Evolutionary conservation across 148 eudicot species (phyloP), one percentile per base, ranked within the genome.

Genomic region (Spergularia bocconei): DNA sequence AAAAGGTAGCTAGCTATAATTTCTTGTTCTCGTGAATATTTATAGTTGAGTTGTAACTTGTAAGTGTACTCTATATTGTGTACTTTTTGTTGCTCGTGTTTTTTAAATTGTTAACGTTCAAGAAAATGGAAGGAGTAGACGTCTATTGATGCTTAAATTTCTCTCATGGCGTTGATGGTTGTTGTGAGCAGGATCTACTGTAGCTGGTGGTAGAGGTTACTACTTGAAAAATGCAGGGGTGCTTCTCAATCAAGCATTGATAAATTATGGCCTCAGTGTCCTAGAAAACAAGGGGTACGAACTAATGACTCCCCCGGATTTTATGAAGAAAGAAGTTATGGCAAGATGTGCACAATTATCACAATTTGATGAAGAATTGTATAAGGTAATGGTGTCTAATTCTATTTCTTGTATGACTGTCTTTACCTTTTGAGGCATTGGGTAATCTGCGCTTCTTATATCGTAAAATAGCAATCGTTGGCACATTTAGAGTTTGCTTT

Each of bases 161-260:
- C 36, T 1, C 36, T 29, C 36, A 2, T 29, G 36, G 36, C 2
- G 36, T 0, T 29, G 36, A 29, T 29, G 36, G 36, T 29, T 29
- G 36, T 29, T 29, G 36, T 29, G 36, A 29, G 36, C 36, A 29
- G 36, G 97, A 74, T 75, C 97, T 54, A 84, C 88, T 83, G 86
- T 90, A 7, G 97, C 97, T 21, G 97, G 97, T 79, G 93, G 93
- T 63, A 87, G 97, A 85, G 97, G 93, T 56, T 91, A 71, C 83
- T 91, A 91, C 83, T 74, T 91, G 71, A 91, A 88, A 79, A 93
- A 92, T 14, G 93, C 72, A 81, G 97, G 97, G 72, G 93, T 91
- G 67, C 48, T 44, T 9, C 48, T 44, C 10, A 44, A 44, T 44
- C 48, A 44, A 44, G 48, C 48, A 9, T 9, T 89, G 52, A 91